These are phyloP conservation scores for Epichloe sibirici DNA, from an alignment of 2,329 filamentous ascomycete genomes.

Conservation along the genomic window DNA sequence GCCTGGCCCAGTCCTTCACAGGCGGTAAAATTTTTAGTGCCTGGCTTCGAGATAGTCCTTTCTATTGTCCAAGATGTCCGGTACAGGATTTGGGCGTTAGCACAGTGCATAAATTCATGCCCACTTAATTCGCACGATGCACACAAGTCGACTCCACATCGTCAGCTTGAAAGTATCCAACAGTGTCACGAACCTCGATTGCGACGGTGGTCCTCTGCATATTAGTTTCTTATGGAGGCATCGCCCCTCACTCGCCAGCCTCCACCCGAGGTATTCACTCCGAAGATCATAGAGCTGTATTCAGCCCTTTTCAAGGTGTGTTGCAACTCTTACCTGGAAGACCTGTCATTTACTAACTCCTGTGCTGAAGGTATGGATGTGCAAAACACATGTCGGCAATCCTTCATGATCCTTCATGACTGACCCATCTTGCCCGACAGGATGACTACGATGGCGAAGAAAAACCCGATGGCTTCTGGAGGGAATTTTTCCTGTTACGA, in stretches of 20 bases:
- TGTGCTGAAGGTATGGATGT: constrained; percentile 15
- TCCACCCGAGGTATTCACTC: constrained; percentile 81
- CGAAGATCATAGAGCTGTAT: constrained; percentile 88
- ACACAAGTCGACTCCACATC: background rate
- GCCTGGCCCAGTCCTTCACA: no score
- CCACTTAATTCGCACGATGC: background rate
- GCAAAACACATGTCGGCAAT: constrained; percentile 5
- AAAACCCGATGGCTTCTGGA: constrained; percentile 85
- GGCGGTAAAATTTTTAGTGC: no score
- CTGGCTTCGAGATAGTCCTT: no score
- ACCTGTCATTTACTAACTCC: background rate
- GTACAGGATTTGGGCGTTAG: background rate
- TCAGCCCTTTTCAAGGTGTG: constrained; percentile 66
- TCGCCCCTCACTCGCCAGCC: constrained; percentile 90
- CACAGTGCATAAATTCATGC: background rate
- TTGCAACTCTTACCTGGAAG: constrained; percentile 4
- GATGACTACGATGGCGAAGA: constrained; percentile 55
- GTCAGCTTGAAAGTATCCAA: background rate
- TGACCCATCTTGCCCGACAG: constrained; percentile 14
- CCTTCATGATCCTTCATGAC: constrained; percentile 15
- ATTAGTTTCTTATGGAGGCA: constrained; percentile 53
- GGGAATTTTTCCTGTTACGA: constrained; percentile 82
- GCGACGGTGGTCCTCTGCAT: constrained; percentile 2
- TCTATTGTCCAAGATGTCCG: no score
- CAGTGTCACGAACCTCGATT: background rate